These are phyloP conservation scores for Aspergillus hiratsukae DNA, from an alignment of 2,329 filamentous ascomycete genomes.

Conservation along the genomic window DNA sequence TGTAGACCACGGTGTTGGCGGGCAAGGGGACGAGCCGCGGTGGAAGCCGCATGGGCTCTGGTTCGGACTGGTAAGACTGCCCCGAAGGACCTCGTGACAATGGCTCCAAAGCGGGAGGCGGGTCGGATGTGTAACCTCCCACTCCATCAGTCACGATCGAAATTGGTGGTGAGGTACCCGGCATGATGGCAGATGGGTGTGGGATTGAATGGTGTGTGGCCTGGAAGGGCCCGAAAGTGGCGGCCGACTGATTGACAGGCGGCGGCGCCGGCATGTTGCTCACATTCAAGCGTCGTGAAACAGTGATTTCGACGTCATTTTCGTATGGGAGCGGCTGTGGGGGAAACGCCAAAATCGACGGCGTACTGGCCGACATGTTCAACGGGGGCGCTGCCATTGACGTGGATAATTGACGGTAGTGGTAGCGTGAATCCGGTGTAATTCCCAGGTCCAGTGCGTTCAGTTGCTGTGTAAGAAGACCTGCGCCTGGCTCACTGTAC, in stretches of 20 bases:
- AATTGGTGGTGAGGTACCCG: constrained; percentile 25
- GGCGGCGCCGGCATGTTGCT: constrained; percentile 9
- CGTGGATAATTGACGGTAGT: constrained; percentile 19
- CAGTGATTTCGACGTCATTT: constrained; percentile 29
- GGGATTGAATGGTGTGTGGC: neutral
- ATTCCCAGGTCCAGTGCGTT: constrained; percentile 19
- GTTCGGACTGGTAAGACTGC: constrained; percentile 32
- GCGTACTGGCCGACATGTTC: constrained; percentile 25
- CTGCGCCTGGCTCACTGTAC: constrained; percentile 29
- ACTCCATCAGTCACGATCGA: constrained; percentile 12
- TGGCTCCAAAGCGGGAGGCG: constrained; percentile 19
- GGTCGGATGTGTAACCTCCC: constrained; percentile 26
- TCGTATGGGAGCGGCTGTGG: constrained; percentile 30
- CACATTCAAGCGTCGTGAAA: constrained; percentile 16
- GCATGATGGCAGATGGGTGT: constrained; percentile 34
- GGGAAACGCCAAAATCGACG: constrained; percentile 20
- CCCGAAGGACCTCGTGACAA: constrained; percentile 33
- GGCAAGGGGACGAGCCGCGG: constrained; percentile 22
- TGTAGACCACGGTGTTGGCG: constrained; percentile 12
- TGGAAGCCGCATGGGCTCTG: constrained; percentile 31
- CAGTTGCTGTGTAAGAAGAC: constrained; percentile 14
- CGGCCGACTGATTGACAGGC: constrained; percentile 8
- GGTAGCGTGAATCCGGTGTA: constrained; percentile 21
- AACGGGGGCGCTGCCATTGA: constrained; percentile 8
- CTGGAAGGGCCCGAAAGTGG: constrained; percentile 1